These are phyloP conservation scores for Castanopsis chinensis DNA, from an alignment of 306 rosid species.

Conservation along the genomic window DNA sequence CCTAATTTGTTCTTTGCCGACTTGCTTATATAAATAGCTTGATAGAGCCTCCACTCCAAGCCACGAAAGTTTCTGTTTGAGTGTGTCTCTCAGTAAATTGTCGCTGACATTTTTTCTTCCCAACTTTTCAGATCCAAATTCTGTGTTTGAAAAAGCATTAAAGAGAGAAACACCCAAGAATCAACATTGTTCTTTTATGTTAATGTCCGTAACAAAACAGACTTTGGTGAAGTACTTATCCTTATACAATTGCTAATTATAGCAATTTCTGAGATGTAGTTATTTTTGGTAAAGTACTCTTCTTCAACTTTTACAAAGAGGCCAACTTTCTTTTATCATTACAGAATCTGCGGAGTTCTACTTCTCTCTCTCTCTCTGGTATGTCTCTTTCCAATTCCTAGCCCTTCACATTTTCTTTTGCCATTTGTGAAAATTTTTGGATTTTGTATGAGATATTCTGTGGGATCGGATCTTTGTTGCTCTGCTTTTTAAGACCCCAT, in stretches of 20 bases:
- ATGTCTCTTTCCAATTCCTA: slow-evolving; percentile 15
- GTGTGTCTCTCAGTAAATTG: not conserved
- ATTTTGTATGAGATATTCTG: not conserved
- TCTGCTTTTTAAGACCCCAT: not conserved
- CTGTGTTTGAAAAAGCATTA: not conserved
- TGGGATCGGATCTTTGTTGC: not conserved
- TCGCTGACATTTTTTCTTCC: not conserved
- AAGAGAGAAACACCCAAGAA: not conserved
- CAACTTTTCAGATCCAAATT: not conserved
- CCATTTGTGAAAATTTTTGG: not conserved
- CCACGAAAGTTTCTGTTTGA: too few relatives aligned
- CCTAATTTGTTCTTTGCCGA: too few relatives aligned
- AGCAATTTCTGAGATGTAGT: not conserved
- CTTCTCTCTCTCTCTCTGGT: slow-evolving; percentile 20
- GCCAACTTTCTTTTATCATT: not conserved
- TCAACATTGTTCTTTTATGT: not conserved
- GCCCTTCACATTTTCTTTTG: not conserved
- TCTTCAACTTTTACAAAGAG: not conserved
- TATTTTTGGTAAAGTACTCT: slow-evolving; percentile 3
- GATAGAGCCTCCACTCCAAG: too few relatives aligned
- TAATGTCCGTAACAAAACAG: not conserved
- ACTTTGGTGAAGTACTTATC: not conserved
- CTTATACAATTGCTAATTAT: not conserved
- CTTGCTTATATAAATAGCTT: too few relatives aligned
- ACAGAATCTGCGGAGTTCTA: slow-evolving; percentile 23